Evolutionary conservation across 768 basidiomycete genomes (phyloP).

Genomic region (Neoboletus magnificus): DNA sequence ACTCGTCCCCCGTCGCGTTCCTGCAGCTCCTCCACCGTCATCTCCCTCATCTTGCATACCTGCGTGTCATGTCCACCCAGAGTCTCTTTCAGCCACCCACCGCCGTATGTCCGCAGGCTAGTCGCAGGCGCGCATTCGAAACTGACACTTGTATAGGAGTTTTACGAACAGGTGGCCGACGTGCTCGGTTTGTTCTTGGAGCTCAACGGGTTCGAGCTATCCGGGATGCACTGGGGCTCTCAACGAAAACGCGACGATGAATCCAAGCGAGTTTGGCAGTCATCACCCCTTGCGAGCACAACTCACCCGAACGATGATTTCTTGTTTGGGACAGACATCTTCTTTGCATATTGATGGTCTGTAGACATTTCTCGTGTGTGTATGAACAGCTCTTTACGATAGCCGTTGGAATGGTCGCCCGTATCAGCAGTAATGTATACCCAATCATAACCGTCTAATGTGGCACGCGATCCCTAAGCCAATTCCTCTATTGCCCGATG

Average conservation of each 20-base stretch:
- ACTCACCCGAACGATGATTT: constrained; percentile 31
- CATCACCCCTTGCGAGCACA: constrained; percentile 40
- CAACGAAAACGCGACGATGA: constrained; percentile 43
- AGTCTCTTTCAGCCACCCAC: constrained; percentile 49
- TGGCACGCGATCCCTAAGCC: constrained; percentile 17
- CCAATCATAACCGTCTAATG: constrained; percentile 18
- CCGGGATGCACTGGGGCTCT: constrained; percentile 72
- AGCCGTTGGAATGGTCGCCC: not conserved
- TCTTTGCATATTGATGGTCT: constrained; percentile 28
- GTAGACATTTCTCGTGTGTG: constrained; percentile 16
- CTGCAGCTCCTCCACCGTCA: constrained; percentile 53
- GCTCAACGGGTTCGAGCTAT: constrained; percentile 67
- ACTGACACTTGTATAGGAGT: constrained; percentile 41
- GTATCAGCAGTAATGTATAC: constrained; percentile 8
- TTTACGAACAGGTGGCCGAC: constrained; percentile 58
- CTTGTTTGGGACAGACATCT: constrained; percentile 28
- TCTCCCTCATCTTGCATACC: constrained; percentile 60
- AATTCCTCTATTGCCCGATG: constrained; percentile 44
- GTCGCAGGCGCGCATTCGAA: not conserved
- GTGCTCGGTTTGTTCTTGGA: constrained; percentile 57
- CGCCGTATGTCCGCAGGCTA: constrained; percentile 33
- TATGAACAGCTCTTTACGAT: not conserved
- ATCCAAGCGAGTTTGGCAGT: constrained; percentile 51
- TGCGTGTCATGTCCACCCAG: constrained; percentile 60
- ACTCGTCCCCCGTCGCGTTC: constrained; percentile 53